Base-by-base conservation (phyloP, 306 rosid genomes). In the Adenanthera pavonina region DNA sequence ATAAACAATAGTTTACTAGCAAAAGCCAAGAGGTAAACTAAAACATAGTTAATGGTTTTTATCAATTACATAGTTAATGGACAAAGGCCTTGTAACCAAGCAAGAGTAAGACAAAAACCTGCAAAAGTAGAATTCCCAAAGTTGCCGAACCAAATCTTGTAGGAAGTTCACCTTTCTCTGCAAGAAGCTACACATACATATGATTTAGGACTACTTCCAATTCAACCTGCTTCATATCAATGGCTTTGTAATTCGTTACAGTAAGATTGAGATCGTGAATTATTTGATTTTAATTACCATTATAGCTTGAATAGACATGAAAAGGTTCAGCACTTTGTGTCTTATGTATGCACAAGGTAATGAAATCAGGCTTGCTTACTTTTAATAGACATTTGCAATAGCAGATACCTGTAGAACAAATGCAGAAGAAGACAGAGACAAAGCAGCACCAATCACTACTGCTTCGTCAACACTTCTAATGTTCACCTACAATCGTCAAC, bases 51-150 rank as follows among this genome's bases (percentile, higher is more conserved):
- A 40, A 59, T 25, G 69, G 48, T 11, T 46, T 64, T 80, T 68
- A 67, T 17, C 34, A 17, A 40, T 15, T 67, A 67, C 78, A 72
- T 69, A 65, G 57, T 70, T 61, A 78, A 61, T 46, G 69, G 44
- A 78, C 15, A 78, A 80, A 66, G 75, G 75, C 34, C 64, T 49
- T 70, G 80, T 51, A 77, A 85, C 15, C 78, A 75, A 67, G 61
- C 69, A 72, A 64, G 62, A 57, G 83, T 19, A 69, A 66, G 76
- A 86, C 49, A 49, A 83, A 41, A 84, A 95, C 98, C 98, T 95
- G 98, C 73, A 95, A 80, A 69, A 92, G 97, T 81, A 95, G 97
- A 84, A 95, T 89, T 81, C 98, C 98, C 79, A 95, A 75, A 25
- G 30, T 25, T 25, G 30, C 30, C 30, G 30, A 25, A 25, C 30